A percentile compares a stretch with the other conserved stretches of the same genome.
Evolutionary conservation across 2,329 filamentous ascomycete genomes (phyloP).

Genomic region (Pyrenophora teres): DNA sequence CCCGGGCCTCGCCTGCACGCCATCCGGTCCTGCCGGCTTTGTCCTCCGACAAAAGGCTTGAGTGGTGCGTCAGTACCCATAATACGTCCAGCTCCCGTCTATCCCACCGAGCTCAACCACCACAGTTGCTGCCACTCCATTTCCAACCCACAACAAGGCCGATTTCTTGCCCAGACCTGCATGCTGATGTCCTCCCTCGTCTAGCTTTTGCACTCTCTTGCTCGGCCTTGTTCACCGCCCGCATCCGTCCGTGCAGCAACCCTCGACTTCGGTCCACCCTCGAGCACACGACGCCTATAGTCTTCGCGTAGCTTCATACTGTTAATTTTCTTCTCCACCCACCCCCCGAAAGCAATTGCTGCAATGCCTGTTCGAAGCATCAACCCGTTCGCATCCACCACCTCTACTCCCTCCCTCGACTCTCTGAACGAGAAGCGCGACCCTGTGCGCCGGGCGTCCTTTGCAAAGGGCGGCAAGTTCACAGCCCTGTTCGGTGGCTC

Average conservation of each 20-base stretch:
- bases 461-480: slow-evolving; percentile 70
- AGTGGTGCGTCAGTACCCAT: slow-evolving; percentile 4
- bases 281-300: slow-evolving; percentile 2
- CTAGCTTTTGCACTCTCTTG: slow-evolving; percentile 18
- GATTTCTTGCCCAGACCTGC: slow-evolving; percentile 8
- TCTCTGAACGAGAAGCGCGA: slow-evolving; percentile 60
- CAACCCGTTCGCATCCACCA: slow-evolving; percentile 62
- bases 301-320: slow-evolving; percentile 6
- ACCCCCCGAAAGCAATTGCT: slow-evolving; percentile 22
- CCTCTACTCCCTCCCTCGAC: slow-evolving; percentile 57
- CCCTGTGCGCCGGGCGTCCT: slow-evolving; percentile 54
- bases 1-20: slow-evolving; percentile 17
- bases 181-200: slow-evolving; percentile 23
- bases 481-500: slow-evolving; percentile 81
- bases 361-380: slow-evolving; percentile 67
- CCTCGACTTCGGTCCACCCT: background rate
- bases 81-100: slow-evolving; percentile 3
- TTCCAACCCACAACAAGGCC: slow-evolving; percentile 3
- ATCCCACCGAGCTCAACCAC: background rate
- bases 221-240: slow-evolving; percentile 24
- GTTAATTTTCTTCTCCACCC: background rate
- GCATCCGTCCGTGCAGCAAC: slow-evolving; percentile 11
- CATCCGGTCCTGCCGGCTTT: slow-evolving; percentile 31
- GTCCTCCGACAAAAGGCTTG: slow-evolving; percentile 13
- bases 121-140: background rate